Base-by-base conservation (phyloP, 768 basidiomycete genomes). In the Termitomyces bulborhizus region DNA sequence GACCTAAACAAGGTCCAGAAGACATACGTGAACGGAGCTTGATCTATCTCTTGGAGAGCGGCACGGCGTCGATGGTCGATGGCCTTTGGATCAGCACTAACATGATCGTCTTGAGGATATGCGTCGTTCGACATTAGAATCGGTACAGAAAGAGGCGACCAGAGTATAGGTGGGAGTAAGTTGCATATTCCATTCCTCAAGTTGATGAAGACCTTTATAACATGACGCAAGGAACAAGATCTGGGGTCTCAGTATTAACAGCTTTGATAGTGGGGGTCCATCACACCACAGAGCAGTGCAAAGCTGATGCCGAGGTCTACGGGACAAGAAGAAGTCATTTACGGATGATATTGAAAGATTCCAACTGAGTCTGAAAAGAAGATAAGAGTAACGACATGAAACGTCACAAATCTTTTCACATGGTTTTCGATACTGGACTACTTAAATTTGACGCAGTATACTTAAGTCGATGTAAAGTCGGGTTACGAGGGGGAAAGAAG, bases 41-140 rank as follows among this genome's bases (percentile, higher is more conserved):
- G 85, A 71, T 96, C 93, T 57, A 96, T 82, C 67, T 95, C 90
- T 15, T 85, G 80, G 37, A 97, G 78, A 27, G 93, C 93, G 29
- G 82, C 83, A 15, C 88, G 80, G 57, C 93, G 83, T 47, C 84
- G 81, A 66, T 88, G 82, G 65, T 88, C 85, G 41, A 90, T 80
- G n/a, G 65, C 65, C 53, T 11, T 58, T 8, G 5, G 8, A 8
- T 62, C 59, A 45, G 67, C 63, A 48, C 66, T 63, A 24, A 68
- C 61, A 8, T 73, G 72, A 26, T 63, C 68, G 18, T 67, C 65
- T 47, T 65, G 65, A 16, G 73, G 71, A 41, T 75, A 75, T 60
- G 76, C 75, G 51, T 64, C 69, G 72, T 73, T 57, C 57, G 55
- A 60, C 62, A 62, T 65, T 15, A 51, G 55, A 13, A 39, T 43